Percentiles rank a stretch among this genome's conserved stretches.
Evolutionary conservation across 1,284 basidiomycete genomes (phyloP).

Genomic region (Leccinum insigne): DNA sequence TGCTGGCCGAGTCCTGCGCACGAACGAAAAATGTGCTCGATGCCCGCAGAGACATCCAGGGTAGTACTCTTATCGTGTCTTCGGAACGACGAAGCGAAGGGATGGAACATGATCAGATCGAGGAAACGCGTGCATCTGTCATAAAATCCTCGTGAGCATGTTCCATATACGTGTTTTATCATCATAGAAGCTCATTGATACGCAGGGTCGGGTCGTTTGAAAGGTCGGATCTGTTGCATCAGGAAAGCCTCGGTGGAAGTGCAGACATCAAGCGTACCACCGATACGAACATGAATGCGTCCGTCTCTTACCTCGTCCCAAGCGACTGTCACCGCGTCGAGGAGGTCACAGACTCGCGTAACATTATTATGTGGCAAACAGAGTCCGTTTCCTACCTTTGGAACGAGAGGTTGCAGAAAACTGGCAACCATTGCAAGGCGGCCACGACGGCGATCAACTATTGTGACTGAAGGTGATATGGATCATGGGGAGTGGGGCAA

Average conservation of each 20-base stretch:
- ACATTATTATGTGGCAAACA: background rate
- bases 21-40: background rate
- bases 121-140: background rate
- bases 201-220: conserved; percentile 3
- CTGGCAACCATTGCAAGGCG: too few relatives aligned
- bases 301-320: background rate
- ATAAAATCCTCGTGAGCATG: conserved; percentile 6
- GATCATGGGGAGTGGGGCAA: too few relatives aligned
- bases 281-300: background rate
- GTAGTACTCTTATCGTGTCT: background rate
- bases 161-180: background rate
- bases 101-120: background rate
- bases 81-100: background rate
- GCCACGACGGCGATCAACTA: too few relatives aligned
- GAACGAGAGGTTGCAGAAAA: too few relatives aligned
- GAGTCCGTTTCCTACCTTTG: too few relatives aligned
- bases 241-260: background rate
- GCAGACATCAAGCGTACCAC: background rate
- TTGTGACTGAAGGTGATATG: too few relatives aligned
- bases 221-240: background rate
- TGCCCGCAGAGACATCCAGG: background rate
- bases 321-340: background rate
- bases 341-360: background rate
- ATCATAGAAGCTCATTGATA: background rate
- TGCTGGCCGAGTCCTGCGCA: background rate